Evolutionary conservation across 2,329 filamentous ascomycete species (phyloP).

Genomic region (Fusarium buxicola): DNA sequence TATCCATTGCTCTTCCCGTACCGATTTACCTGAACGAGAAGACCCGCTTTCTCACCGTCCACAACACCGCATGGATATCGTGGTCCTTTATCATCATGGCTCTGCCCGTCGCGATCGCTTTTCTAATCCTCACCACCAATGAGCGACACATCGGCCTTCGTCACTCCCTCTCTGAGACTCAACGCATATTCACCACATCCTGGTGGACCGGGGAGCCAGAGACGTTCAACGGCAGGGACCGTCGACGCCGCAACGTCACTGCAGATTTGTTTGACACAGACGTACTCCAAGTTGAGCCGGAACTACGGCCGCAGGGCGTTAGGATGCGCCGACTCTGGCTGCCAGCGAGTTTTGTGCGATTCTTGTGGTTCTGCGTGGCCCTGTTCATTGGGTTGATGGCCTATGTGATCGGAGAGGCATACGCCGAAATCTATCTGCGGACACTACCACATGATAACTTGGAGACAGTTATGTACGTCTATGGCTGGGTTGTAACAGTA

Average conservation of each 20-base stretch:
- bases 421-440: slow-evolving; percentile 75
- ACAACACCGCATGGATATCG: slow-evolving; percentile 76
- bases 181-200: slow-evolving; percentile 73
- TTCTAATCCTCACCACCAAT: slow-evolving; percentile 71
- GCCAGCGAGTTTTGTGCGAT: slow-evolving; percentile 74
- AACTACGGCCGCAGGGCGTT: slow-evolving; percentile 48
- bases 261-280: slow-evolving; percentile 55
- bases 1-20: slow-evolving; percentile 70
- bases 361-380: slow-evolving; percentile 76
- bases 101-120: slow-evolving; percentile 74
- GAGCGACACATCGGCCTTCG: slow-evolving; percentile 72
- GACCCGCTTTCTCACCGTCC: slow-evolving; percentile 64
- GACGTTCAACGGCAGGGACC: slow-evolving; percentile 58
- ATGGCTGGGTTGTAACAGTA: slow-evolving; percentile 76
- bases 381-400: slow-evolving; percentile 72
- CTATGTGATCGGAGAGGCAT: slow-evolving; percentile 75
- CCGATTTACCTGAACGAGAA: slow-evolving; percentile 68
- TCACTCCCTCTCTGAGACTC: slow-evolving; percentile 72
- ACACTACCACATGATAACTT: slow-evolving; percentile 74
- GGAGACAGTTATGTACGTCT: slow-evolving; percentile 76
- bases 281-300: slow-evolving; percentile 41
- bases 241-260: slow-evolving; percentile 53
- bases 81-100: slow-evolving; percentile 79
- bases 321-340: slow-evolving; percentile 66
- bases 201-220: slow-evolving; percentile 73